Percentiles rank a stretch among this genome's conserved stretches.
These are phyloP conservation scores for Glebionis coronaria DNA, from an alignment of 129 eudicot species.

Conservation along the genomic window DNA sequence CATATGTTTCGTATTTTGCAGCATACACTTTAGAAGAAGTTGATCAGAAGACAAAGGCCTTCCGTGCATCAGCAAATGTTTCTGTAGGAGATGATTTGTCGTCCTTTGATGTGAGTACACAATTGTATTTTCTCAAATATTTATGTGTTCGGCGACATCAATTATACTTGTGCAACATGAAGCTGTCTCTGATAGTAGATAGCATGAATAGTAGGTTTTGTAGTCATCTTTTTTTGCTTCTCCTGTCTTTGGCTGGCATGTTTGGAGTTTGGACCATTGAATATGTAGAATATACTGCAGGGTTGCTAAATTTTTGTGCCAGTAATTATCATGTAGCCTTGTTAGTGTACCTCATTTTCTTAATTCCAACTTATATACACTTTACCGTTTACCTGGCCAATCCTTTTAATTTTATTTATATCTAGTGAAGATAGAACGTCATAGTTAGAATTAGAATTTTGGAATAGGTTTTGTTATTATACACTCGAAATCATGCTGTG, in stretches of 20 bases:
- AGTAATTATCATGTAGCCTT: not conserved
- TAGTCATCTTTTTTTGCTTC: not conserved
- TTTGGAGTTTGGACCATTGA: conserved; percentile 9
- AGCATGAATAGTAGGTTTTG: no score
- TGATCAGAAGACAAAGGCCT: conserved; percentile 57
- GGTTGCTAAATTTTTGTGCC: not conserved
- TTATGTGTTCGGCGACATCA: conserved; percentile 8
- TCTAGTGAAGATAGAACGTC: no score
- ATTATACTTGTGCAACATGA: not conserved
- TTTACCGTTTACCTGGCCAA: no score
- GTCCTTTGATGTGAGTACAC: conserved; percentile 53
- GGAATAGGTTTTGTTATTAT: no score
- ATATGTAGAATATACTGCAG: conserved; percentile 6
- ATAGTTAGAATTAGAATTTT: no score
- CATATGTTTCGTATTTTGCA: conserved; percentile 27
- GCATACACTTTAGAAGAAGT: conserved; percentile 70
- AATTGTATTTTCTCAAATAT: not conserved
- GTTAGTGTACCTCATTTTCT: not conserved
- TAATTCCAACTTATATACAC: no score
- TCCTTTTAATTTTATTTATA: no score
- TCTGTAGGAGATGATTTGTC: conserved; percentile 47
- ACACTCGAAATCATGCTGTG: no score
- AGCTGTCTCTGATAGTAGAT: not conserved
- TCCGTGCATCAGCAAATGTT: conserved; percentile 55
- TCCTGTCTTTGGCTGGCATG: not conserved